Percentiles rank a stretch among this genome's conserved stretches.
phyloP scores from a whole-genome alignment of 768 basidiomycete genomes.

The Neoboletus brunneissimus region DNA sequence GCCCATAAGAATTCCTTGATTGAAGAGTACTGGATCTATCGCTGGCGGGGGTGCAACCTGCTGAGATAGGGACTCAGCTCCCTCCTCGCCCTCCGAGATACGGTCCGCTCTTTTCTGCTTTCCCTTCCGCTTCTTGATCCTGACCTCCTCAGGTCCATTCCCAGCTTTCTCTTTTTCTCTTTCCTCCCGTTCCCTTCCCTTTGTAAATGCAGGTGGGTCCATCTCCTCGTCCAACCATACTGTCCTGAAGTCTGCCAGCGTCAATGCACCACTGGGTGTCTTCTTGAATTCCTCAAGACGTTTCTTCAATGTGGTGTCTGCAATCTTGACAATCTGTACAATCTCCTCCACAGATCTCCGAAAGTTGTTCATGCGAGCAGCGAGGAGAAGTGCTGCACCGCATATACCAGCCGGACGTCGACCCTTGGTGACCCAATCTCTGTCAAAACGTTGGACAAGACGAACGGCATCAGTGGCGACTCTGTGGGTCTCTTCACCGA shows the following conservation, averaged over 20 bases:
- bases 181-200: constrained; percentile 70
- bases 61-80: constrained; percentile 16
- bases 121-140: constrained; percentile 32
- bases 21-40: constrained; percentile 59
- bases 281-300: constrained; percentile 92
- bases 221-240: constrained; percentile 91
- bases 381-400: constrained; percentile 90
- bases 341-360: constrained; percentile 91
- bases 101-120: constrained; percentile 42
- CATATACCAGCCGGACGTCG: constrained; percentile 96
- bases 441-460: constrained; percentile 89
- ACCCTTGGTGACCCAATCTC: constrained; percentile 97
- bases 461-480: constrained; percentile 93
- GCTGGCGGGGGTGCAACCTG: constrained; percentile 20
- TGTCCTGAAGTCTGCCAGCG: constrained; percentile 83
- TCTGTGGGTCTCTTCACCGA: constrained; percentile 89
- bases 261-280: constrained; percentile 81
- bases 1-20: constrained; percentile 65
- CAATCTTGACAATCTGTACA: constrained; percentile 98
- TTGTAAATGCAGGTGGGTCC: constrained; percentile 88
- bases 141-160: constrained; percentile 28
- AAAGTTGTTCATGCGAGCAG: constrained; percentile 98
- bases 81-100: constrained; percentile 33
- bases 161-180: constrained; percentile 44
- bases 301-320: constrained; percentile 92